Evolutionary conservation across 2,329 filamentous ascomycete genomes (phyloP).

Genomic region (Parastagonospora nodorum): DNA sequence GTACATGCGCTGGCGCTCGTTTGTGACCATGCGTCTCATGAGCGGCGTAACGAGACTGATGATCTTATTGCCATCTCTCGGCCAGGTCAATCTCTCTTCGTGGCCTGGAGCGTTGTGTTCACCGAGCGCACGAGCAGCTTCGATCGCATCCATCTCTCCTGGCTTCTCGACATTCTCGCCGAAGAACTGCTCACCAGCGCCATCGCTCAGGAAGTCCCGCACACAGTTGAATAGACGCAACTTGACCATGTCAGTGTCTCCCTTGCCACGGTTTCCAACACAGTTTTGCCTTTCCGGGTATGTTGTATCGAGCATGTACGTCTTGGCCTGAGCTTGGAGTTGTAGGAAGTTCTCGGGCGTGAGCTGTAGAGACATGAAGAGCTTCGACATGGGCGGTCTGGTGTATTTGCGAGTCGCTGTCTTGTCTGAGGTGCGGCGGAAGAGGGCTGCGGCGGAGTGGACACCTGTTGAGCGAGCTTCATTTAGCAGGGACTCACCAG

Average conservation of each 20-base stretch:
- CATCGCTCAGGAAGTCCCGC: conserved; percentile 57
- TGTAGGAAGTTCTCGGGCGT: conserved; percentile 62
- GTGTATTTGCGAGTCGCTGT: conserved; percentile 61
- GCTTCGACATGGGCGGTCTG: conserved; percentile 62
- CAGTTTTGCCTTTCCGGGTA: conserved; percentile 62
- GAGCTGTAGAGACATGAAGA: conserved; percentile 61
- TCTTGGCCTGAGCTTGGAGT: conserved; percentile 61
- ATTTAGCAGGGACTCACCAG: conserved; percentile 25
- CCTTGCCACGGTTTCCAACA: conserved; percentile 61
- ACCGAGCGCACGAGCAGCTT: conserved; percentile 44
- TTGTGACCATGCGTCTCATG: conserved; percentile 63
- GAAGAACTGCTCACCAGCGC: conserved; percentile 59
- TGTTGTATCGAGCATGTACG: conserved; percentile 61
- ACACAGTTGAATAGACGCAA: conserved; percentile 62
- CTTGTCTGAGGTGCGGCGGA: conserved; percentile 48
- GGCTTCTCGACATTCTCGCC: conserved; percentile 42
- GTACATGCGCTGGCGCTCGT: conserved; percentile 63
- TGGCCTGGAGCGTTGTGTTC: conserved; percentile 44
- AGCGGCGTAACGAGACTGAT: conserved; percentile 63
- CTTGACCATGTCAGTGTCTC: conserved; percentile 62
- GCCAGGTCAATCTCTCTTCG: conserved; percentile 56
- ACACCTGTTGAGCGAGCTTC: conserved; percentile 57
- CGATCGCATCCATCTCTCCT: conserved; percentile 37
- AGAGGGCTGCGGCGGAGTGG: conserved; percentile 59
- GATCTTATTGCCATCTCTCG: conserved; percentile 59